phyloP scores from a whole-genome alignment of 805 yeast genomes.

The Ogataea paradorogensis region DNA sequence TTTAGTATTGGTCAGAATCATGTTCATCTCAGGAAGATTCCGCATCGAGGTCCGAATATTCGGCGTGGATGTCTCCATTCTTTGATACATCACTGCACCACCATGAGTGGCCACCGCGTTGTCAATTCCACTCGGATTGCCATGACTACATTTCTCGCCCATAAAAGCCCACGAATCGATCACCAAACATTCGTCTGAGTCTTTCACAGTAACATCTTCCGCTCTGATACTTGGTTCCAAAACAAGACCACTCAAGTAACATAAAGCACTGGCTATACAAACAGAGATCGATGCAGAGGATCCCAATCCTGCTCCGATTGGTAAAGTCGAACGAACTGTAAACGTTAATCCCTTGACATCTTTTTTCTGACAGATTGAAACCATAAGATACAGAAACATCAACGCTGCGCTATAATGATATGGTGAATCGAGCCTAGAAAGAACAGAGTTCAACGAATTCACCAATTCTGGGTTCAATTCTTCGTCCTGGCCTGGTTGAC shows the following conservation, averaged over 20 bases:
- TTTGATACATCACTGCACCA: constrained; percentile 89
- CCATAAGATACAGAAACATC: constrained; percentile 77
- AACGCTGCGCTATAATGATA: constrained; percentile 76
- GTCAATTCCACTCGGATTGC: constrained; percentile 95
- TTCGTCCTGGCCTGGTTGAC: constrained; percentile 38
- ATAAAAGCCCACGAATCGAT: constrained; percentile 86
- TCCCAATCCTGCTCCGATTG: constrained; percentile 96
- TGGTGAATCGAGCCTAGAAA: constrained; percentile 47
- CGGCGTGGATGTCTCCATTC: constrained; percentile 54
- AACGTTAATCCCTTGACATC: constrained; percentile 52
- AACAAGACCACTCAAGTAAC: constrained; percentile 57
- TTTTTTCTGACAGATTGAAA: constrained; percentile 48
- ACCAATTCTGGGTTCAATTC: constrained; percentile 61
- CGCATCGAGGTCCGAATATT: constrained; percentile 66
- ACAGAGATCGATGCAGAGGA: constrained; percentile 91
- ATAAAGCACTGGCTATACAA: constrained; percentile 72
- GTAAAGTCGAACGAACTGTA: constrained; percentile 76
- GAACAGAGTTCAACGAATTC: constrained; percentile 42
- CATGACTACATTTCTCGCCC: constrained; percentile 95
- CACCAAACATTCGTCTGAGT: constrained; percentile 46
- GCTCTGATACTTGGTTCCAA: constrained; percentile 34
- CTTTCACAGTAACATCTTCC: constrained; percentile 35
- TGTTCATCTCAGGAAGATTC: constrained; percentile 67
- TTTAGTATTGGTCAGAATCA: constrained; percentile 78
- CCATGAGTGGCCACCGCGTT: constrained; percentile 95